Conservation (phyloP, 768 basidiomycete species). For the Lentinula guzmanii region DNA sequence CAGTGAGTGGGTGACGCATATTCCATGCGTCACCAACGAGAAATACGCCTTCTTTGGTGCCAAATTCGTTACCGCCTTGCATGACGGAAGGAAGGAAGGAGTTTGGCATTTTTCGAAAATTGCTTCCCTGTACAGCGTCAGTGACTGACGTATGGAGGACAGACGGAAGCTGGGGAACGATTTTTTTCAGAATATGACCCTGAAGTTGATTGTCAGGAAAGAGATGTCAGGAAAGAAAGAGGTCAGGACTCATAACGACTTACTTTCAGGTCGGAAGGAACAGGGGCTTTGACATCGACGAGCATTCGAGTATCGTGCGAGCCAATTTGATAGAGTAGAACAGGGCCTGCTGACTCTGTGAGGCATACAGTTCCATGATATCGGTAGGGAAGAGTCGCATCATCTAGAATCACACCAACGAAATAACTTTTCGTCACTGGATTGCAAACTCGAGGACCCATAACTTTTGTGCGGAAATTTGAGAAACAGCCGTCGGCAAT, state of each 20-base stretch:
- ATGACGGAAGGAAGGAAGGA: slow-evolving; percentile 80
- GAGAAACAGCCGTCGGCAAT: slow-evolving; percentile 95
- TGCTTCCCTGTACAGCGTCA: slow-evolving; percentile 68
- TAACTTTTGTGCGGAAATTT: slow-evolving; percentile 75
- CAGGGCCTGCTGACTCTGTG: slow-evolving; percentile 77
- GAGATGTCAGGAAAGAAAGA: not conserved
- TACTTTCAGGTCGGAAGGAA: slow-evolving; percentile 80
- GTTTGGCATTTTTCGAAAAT: slow-evolving; percentile 91
- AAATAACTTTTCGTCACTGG: slow-evolving; percentile 70
- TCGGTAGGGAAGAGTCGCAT: slow-evolving; percentile 66
- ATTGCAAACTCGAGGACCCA: slow-evolving; percentile 43
- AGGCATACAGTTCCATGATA: slow-evolving; percentile 83
- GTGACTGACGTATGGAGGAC: slow-evolving; percentile 61
- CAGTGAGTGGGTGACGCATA: slow-evolving; percentile 98
- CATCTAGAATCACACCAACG: slow-evolving; percentile 77
- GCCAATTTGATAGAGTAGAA: slow-evolving; percentile 89
- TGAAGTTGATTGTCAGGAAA: slow-evolving; percentile 18
- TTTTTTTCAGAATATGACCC: slow-evolving; percentile 63
- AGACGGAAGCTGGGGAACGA: slow-evolving; percentile 78
- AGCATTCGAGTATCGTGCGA: slow-evolving; percentile 89
- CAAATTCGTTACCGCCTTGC: slow-evolving; percentile 31
- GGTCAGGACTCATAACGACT: slow-evolving; percentile 10
- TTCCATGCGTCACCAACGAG: slow-evolving; percentile 97
- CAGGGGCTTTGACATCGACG: slow-evolving; percentile 79
- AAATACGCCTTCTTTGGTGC: slow-evolving; percentile 33